Percentiles rank a stretch among this genome's conserved stretches.
These are phyloP conservation scores for Lipomyces starkeyi DNA, from an alignment of 805 yeast species.

Conservation along the genomic window DNA sequence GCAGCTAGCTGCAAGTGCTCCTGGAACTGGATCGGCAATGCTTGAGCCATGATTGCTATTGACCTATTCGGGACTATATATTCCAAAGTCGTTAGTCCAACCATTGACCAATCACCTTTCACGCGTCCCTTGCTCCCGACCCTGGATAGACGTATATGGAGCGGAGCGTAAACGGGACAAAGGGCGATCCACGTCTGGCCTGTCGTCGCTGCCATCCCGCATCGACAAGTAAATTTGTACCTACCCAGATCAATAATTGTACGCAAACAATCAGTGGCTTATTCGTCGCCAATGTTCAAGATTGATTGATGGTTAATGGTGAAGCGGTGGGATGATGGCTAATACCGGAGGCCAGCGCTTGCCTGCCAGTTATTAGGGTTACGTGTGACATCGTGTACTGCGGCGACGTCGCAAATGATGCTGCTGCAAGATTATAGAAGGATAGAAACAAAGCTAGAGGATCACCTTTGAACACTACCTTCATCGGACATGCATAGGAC, in stretches of 20 bases:
- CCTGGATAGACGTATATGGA: not conserved
- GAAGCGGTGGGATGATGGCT: no score
- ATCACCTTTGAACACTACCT: no score
- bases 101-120: not conserved
- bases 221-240: not conserved
- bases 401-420: no score
- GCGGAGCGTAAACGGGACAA: not conserved
- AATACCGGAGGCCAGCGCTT: not conserved
- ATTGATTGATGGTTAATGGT: not conserved
- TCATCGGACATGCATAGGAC: no score
- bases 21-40: constrained; percentile 95
- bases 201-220: not conserved
- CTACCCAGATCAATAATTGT: not conserved
- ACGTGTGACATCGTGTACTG: no score
- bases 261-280: not conserved
- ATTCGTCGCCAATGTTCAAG: not conserved
- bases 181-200: not conserved
- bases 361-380: no score
- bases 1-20: constrained; percentile 89
- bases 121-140: not conserved
- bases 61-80: not conserved
- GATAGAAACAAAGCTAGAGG: no score
- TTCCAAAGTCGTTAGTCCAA: not conserved
- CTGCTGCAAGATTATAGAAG: no score
- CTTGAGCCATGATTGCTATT: constrained; percentile 46